phyloP scores from a whole-genome alignment of 345 rosid species.

The Limnanthes douglasii region DNA sequence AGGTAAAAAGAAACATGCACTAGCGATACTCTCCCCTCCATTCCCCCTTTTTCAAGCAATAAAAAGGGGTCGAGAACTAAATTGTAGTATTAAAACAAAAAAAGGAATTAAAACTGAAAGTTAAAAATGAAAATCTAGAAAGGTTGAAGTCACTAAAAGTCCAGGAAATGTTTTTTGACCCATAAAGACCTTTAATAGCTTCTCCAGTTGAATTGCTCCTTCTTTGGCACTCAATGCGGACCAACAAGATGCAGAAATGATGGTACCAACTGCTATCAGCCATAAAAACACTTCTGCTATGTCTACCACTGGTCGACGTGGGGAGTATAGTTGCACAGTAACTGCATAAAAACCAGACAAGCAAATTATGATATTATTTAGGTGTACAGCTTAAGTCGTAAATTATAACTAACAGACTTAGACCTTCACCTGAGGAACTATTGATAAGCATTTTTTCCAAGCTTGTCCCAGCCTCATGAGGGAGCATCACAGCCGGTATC shows the following conservation, averaged over 20 bases:
- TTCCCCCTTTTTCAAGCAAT: too few species aligned
- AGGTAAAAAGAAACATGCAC: too few species aligned
- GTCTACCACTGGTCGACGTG: conserved; percentile 73
- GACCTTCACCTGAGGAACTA: conserved; percentile 55
- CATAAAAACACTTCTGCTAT: conserved; percentile 97
- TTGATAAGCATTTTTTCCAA: conserved; percentile 47
- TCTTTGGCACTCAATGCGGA: conserved; percentile 97
- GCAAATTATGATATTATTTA: neutral
- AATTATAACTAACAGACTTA: too few species aligned
- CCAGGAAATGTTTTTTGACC: too few species aligned
- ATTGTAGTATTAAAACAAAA: too few species aligned
- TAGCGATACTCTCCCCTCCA: too few species aligned
- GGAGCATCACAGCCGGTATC: conserved; percentile 91
- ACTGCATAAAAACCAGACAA: conserved; percentile 33
- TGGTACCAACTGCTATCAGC: conserved; percentile 96
- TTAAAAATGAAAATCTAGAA: too few species aligned
- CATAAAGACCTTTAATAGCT: conserved; percentile 66
- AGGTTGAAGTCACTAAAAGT: too few species aligned
- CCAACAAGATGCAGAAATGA: conserved; percentile 90
- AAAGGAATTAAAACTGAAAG: too few species aligned
- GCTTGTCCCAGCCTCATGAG: conserved; percentile 88
- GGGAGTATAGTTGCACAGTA: conserved; percentile 90
- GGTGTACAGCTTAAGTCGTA: neutral
- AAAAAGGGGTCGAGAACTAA: too few species aligned
- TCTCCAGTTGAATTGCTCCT: conserved; percentile 75